Base-by-base conservation (phyloP, 2,329 filamentous ascomycete genomes). In the Colletotrichum paranaense region DNA sequence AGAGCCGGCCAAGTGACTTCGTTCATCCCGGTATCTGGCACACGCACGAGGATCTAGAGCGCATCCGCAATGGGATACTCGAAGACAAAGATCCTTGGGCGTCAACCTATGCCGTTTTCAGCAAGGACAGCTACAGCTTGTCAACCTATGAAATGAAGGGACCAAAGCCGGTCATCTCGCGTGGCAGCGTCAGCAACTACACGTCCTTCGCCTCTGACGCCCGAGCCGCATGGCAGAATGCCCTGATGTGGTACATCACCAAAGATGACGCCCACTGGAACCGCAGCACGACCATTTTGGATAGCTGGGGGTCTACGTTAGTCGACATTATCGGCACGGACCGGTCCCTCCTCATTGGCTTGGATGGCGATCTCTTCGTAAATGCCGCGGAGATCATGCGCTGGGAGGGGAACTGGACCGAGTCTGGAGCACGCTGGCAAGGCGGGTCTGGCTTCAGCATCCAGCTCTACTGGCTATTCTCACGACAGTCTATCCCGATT, bases 371-470 rank as follows among this genome's bases (percentile, higher is more conserved):
- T 26, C 52, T 85, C 19, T 79, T 85, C 9, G 82, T 79, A 24
- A 86, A 86, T 42, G 83, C 83, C 0, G 84, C 83, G 0, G 84
- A 85, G 75, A 84, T 86, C 35, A 84, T 86, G 82, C 80, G 83
- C 35, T 84, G 82, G 82, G 84, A 85, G 71, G 83, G 82, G 8
- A 76, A 77, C 26, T 85, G 84, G 83, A 76, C 76, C 0, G 83
- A 86, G 68, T 32, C 73, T 2, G 81, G 82, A 2, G 78, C 82
- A 0, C 76, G 67, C n/a, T 79, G 76, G 76, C 73, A 77, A n/a
- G 84, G 84, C 2, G 79, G 79, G 1, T 77, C 75, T 1, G 83
- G 83, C 1, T 84, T 84, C 72, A 79, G 79, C 8, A 83, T 78
- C 60, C 81, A 84, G 76, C 76, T 85, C 1, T 85, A 85, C 73